Evolutionary conservation across 2,329 filamentous ascomycete species (phyloP).

Genomic region (Claviceps sp.): DNA sequence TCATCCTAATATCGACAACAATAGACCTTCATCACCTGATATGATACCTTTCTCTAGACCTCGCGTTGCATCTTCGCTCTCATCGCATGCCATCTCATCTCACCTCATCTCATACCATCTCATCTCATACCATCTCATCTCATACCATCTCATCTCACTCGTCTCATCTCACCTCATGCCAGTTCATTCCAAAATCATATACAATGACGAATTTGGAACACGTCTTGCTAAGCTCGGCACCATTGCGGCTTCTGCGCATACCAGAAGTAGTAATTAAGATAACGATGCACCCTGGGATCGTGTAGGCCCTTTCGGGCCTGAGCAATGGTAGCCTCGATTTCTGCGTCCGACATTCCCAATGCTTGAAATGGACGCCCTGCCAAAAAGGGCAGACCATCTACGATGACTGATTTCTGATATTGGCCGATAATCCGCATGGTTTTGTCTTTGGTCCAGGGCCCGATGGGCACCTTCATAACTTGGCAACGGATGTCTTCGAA

Average conservation of each 20-base stretch:
- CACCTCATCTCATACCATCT: no score
- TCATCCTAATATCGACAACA: no score
- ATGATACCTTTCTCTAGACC: no score
- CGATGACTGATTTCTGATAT: constrained; percentile 24
- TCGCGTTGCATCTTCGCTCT: no score
- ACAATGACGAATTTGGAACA: no score
- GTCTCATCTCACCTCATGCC: no score
- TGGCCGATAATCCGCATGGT: constrained; percentile 23
- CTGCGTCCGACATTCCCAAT: constrained; percentile 14
- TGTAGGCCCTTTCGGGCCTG: constrained; percentile 13
- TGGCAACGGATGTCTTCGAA: constrained; percentile 17
- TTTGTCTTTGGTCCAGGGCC: constrained; percentile 20
- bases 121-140: no score
- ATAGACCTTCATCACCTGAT: no score
- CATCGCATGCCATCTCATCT: no score
- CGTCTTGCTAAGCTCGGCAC: no score
- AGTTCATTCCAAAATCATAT: no score
- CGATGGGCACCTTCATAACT: constrained; percentile 25
- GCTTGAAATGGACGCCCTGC: constrained; percentile 21
- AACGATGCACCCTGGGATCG: constrained; percentile 19
- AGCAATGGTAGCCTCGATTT: constrained; percentile 17
- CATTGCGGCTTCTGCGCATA: constrained; percentile 21
- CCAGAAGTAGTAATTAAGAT: constrained; percentile 23
- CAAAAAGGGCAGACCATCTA: constrained; percentile 23
- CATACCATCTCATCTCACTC: no score